A percentile compares a stretch with the other conserved stretches of the same genome.
These are phyloP conservation scores for Ustilago sp. DNA, from an alignment of 1,284 basidiomycete species.

Conservation along the genomic window DNA sequence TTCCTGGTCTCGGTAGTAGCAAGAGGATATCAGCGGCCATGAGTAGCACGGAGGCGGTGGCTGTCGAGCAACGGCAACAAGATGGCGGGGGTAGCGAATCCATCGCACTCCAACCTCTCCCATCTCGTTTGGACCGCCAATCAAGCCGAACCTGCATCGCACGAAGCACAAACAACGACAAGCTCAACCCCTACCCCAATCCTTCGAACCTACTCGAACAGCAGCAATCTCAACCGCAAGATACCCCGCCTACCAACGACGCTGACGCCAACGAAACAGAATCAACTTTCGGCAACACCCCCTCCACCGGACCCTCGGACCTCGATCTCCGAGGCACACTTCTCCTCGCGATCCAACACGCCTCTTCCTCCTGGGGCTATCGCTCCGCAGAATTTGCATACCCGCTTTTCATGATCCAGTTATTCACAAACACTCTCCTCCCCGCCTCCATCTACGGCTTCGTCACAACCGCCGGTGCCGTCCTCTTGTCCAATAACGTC, in stretches of 20 bases:
- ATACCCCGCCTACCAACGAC: not conserved
- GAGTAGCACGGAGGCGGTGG: not conserved
- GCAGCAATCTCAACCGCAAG: conserved; percentile 2
- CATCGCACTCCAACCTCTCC: conserved; percentile 21
- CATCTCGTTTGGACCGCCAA: not conserved
- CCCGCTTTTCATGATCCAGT: conserved; percentile 72
- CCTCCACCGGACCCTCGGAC: conserved; percentile 29
- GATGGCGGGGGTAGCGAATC: not conserved
- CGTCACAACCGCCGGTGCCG: conserved; percentile 70
- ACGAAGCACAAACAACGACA: not conserved
- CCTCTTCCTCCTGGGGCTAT: conserved; percentile 71
- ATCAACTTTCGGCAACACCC: conserved; percentile 18
- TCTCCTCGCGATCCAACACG: conserved; percentile 55
- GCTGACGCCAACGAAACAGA: conserved; percentile 5
- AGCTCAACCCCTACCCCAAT: not conserved
- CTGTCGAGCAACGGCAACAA: not conserved
- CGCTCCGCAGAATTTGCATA: conserved; percentile 73
- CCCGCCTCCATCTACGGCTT: conserved; percentile 74
- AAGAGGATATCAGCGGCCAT: not conserved
- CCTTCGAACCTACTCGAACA: too few relatives aligned
- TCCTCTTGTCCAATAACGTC: conserved; percentile 71
- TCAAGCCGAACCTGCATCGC: conserved; percentile 14
- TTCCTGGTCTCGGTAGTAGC: not conserved
- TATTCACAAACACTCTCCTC: conserved; percentile 73
- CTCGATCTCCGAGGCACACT: conserved; percentile 40